Conservation (phyloP, 2,329 filamentous ascomycete genomes). For the Botryosphaeria dothidea region DNA sequence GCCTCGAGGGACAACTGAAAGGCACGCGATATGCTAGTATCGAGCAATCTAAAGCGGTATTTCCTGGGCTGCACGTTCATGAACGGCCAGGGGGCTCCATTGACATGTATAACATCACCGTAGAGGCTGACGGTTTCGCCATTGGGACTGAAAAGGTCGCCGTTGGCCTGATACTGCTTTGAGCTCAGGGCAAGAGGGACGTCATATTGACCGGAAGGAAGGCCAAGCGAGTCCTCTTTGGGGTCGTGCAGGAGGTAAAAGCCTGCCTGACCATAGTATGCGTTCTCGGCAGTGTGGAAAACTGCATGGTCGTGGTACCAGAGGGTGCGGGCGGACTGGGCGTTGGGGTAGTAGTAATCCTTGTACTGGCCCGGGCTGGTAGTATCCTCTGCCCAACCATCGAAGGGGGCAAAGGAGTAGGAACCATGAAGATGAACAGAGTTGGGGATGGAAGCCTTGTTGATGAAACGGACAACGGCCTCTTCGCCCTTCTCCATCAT, state of each 20-base stretch:
- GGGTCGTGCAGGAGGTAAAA: slow-evolving; percentile 57
- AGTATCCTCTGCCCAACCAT: slow-evolving; percentile 59
- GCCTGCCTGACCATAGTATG: slow-evolving; percentile 59
- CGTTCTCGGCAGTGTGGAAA: slow-evolving; percentile 53
- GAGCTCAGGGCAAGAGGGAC: slow-evolving; percentile 53
- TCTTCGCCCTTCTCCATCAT: slow-evolving; percentile 51
- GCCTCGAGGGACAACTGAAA: slow-evolving; percentile 50
- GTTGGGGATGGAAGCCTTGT: slow-evolving; percentile 47
- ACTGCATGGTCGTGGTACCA: slow-evolving; percentile 59
- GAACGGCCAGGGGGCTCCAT: slow-evolving; percentile 61
- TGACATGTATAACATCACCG: slow-evolving; percentile 61
- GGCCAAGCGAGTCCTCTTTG: slow-evolving; percentile 49
- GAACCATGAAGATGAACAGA: slow-evolving; percentile 59
- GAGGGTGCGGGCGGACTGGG: slow-evolving; percentile 53
- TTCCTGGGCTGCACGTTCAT: slow-evolving; percentile 61
- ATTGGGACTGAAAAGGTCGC: slow-evolving; percentile 49
- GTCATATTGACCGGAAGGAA: slow-evolving; percentile 57
- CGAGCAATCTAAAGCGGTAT: slow-evolving; percentile 58
- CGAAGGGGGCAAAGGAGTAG: slow-evolving; percentile 48
- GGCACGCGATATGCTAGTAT: slow-evolving; percentile 51
- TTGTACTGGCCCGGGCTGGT: slow-evolving; percentile 56
- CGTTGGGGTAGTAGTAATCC: slow-evolving; percentile 64
- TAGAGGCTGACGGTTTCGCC: slow-evolving; percentile 52
- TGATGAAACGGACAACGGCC: slow-evolving; percentile 56
- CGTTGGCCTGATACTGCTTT: slow-evolving; percentile 55